A percentile compares a stretch with the other conserved stretches of the same genome.
Evolutionary conservation across 805 yeast species (phyloP).

Genomic region (Lipomyces oligophaga): DNA sequence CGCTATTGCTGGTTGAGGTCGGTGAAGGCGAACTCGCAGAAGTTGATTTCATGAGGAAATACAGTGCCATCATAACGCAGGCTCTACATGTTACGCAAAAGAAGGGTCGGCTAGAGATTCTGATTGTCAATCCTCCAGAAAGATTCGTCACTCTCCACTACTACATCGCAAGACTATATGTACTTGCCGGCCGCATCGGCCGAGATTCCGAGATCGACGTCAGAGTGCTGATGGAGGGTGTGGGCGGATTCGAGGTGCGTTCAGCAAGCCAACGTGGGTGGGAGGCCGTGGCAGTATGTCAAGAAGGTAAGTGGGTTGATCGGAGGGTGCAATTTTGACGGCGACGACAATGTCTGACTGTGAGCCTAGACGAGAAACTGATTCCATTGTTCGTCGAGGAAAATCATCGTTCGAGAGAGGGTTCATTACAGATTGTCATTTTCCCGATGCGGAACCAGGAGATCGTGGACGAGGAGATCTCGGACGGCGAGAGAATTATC

Average conservation of each 20-base stretch:
- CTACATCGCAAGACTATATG: constrained; percentile 32
- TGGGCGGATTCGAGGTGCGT: constrained; percentile 35
- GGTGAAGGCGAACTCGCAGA: constrained; percentile 22
- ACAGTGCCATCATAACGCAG: constrained; percentile 29
- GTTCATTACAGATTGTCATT: constrained; percentile 26
- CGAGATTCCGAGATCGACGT: constrained; percentile 31
- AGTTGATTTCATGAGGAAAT: constrained; percentile 14
- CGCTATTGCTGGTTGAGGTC: constrained; percentile 30
- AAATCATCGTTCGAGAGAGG: no score
- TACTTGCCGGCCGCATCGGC: constrained; percentile 26
- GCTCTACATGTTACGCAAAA: constrained; percentile 35
- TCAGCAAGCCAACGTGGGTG: constrained; percentile 31
- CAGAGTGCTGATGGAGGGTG: constrained; percentile 35
- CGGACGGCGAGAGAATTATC: no score
- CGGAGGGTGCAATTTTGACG: neutral
- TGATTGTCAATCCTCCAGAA: constrained; percentile 32
- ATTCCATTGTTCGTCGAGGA: constrained; percentile 19
- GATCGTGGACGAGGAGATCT: neutral
- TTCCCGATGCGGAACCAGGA: constrained; percentile 21
- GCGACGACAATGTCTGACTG: neutral
- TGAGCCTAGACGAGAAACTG: constrained; percentile 13
- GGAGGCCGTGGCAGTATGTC: constrained; percentile 38
- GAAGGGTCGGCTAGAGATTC: constrained; percentile 34
- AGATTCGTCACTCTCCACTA: constrained; percentile 30
- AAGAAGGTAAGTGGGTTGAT: constrained; percentile 33